phyloP scores from a whole-genome alignment of 2,329 filamentous ascomycete genomes.

The Biscogniauxia mediterranea region DNA sequence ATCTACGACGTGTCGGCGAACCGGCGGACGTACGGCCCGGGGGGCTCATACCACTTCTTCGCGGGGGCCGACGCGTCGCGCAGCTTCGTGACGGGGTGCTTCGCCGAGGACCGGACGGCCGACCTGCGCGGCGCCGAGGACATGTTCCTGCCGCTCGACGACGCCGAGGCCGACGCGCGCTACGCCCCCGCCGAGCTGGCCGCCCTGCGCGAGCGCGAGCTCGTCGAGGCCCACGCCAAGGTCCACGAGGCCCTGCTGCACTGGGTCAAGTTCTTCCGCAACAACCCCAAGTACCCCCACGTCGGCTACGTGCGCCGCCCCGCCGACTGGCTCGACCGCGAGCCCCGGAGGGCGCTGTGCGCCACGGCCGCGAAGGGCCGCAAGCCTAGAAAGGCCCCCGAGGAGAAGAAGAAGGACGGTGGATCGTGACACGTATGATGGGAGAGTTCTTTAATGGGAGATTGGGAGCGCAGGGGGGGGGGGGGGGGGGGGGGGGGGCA shows the following conservation, averaged over 20 bases:
- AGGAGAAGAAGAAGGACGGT: constrained; percentile 29
- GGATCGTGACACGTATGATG: not conserved
- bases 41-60: constrained; percentile 84
- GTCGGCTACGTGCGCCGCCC: constrained; percentile 72
- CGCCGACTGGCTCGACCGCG: constrained; percentile 59
- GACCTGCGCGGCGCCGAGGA: constrained; percentile 86
- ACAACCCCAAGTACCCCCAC: constrained; percentile 75
- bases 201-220: constrained; percentile 59
- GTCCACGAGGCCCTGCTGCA: constrained; percentile 68
- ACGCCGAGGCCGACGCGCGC: constrained; percentile 58
- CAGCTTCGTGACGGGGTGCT: constrained; percentile 91
- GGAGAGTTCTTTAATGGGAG: too few species aligned
- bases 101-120: constrained; percentile 76
- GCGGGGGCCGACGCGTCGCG: constrained; percentile 82
- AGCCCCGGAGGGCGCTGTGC: constrained; percentile 65
- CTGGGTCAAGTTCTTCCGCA: constrained; percentile 82
- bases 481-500: too few species aligned
- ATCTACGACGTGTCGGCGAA: constrained; percentile 80
- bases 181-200: constrained; percentile 55
- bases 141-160: constrained; percentile 71
- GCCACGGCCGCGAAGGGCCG: constrained; percentile 62
- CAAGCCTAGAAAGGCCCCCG: constrained; percentile 58
- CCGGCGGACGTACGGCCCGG: constrained; percentile 72
- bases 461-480: too few species aligned
- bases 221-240: constrained; percentile 59